Evolutionary conservation across 352 stramenopile genomes (phyloP), one percentile per base, ranked within the genome.

Genomic region (Blastocystis sp.): DNA sequence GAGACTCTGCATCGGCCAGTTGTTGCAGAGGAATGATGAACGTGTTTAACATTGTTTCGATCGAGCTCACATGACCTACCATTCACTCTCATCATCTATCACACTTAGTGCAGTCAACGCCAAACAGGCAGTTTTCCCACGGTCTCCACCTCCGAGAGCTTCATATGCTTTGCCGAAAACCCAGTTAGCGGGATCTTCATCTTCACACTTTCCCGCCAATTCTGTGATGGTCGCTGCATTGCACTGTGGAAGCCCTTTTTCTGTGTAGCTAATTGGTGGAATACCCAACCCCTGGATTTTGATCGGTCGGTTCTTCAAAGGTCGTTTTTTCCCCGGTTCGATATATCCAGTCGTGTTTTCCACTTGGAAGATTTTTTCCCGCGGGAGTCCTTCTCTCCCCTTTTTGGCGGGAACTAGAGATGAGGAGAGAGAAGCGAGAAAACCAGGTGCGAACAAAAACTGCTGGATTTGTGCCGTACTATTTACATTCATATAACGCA

Each of bases 31-130:
- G 95, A 76, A 96, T 75, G 62, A 98, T 95, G 79, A 98, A 98
- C 90, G 96, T 98, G 90, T 94, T 97, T 90, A 99, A 94, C 96
- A 99, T 99, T 34, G 96, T 99, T 90, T 99, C 97, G 75, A 99
- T 98, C 70, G 93, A 98, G 87, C 95, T 97, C 91, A 98, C 98
- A 41, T 96, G 93, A 90, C 94, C 97, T 76, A 23, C 4, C 20
- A 11, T 76, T 18, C 75, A 34, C 20, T 23, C 2, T 18, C 11
- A 15, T 29, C 29, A 23, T 23, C 20, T 26, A 37, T 15, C 80
- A 23, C 6, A 77, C 50, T 77, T 29, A 89, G 41, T 29, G 47
- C 34, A 15, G 84, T 53, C 29, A 91, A 23, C 15, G 80, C 53
- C 7, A 96, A 91, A 90, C 96, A 99, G 3, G 96, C 96, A n/a